Evolutionary conservation across 768 basidiomycete species (phyloP), one percentile per base, ranked within the genome.

Genomic region (Naematelia aurantialba): DNA sequence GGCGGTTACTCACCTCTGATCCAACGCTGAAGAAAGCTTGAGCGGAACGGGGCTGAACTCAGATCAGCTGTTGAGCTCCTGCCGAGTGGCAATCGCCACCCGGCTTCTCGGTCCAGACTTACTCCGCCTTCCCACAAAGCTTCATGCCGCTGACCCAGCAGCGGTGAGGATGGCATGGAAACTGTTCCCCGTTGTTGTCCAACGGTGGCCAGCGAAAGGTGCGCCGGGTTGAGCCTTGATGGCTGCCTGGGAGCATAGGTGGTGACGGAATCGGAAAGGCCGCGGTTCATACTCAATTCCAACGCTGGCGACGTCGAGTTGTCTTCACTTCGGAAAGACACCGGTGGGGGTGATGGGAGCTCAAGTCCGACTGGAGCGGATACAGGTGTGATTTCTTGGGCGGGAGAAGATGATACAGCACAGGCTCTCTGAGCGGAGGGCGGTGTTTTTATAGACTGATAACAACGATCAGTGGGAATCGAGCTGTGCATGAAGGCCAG

Each of bases 121-220:
- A 60, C 59, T 17, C 22, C 52, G 24, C 53, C 50, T 48, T 0
- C 45, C 46, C 5, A 26, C 34, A 39, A 8, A 8, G 52, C 25
- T 10, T 14, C 52, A 55, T 58, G 24, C 29, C 24, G 13, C 11
- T 46, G 54, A 11, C 22, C 21, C 52, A 26, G 52, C 8, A 55
- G 11, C 11, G 69, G 69, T 4, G 59, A 62, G 29, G 60, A 68
- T 3, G 69, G 69, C 62, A 71, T 64, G 14, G 53, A 54, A n/a
- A 71, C 59, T 8, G 69, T 71, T 1, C 69, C 69, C 55, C 67
- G 52, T 14, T 45, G 25, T 24, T 58, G 45, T 11, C 3, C 52
- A n/a, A 34, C 25, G 8, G 12, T 52, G 34, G 34, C 8, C 8
- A 39, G 8, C 17, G 34, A 39, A 39, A 39, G 34, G 8, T 17